Evolutionary conservation across 1,284 basidiomycete species (phyloP).

Genomic region (Papiliotrema flavescens): DNA sequence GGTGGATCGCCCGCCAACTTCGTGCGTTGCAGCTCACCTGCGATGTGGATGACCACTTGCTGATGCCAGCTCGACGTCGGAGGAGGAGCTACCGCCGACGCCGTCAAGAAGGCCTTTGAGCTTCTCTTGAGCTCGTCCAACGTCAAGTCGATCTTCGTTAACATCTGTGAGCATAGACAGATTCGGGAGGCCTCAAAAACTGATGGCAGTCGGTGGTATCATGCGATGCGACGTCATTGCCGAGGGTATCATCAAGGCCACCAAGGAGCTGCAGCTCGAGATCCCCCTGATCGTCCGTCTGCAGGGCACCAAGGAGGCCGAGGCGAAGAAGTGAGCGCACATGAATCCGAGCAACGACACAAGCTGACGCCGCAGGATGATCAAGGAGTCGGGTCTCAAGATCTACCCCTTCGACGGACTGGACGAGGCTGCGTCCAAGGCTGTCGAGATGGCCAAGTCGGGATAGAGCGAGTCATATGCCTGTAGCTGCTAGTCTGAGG

Average conservation of each 20-base stretch:
- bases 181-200: too few species aligned
- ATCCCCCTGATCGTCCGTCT: slow-evolving; percentile 91
- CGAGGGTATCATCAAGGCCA: slow-evolving; percentile 96
- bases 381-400: slow-evolving; percentile 84
- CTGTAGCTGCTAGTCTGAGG: not conserved
- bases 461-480: not conserved
- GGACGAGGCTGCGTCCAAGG: slow-evolving; percentile 66
- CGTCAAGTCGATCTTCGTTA: slow-evolving; percentile 98
- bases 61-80: slow-evolving; percentile 75
- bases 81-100: slow-evolving; percentile 95
- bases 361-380: slow-evolving; percentile 61
- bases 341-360: not conserved
- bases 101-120: slow-evolving; percentile 99
- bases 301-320: slow-evolving; percentile 93
- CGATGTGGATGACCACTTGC: too few species aligned
- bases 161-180: slow-evolving; percentile 63
- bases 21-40: slow-evolving; percentile 17
- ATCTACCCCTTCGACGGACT: slow-evolving; percentile 71
- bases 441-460: slow-evolving; percentile 64
- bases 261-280: slow-evolving; percentile 78
- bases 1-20: slow-evolving; percentile 96
- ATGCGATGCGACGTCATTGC: slow-evolving; percentile 98
- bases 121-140: slow-evolving; percentile 84
- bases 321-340: slow-evolving; percentile 80
- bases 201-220: slow-evolving; percentile 60